Evolutionary conservation across 2,329 filamentous ascomycete species (phyloP).

Genomic region (Aspergillus phoenicis): DNA sequence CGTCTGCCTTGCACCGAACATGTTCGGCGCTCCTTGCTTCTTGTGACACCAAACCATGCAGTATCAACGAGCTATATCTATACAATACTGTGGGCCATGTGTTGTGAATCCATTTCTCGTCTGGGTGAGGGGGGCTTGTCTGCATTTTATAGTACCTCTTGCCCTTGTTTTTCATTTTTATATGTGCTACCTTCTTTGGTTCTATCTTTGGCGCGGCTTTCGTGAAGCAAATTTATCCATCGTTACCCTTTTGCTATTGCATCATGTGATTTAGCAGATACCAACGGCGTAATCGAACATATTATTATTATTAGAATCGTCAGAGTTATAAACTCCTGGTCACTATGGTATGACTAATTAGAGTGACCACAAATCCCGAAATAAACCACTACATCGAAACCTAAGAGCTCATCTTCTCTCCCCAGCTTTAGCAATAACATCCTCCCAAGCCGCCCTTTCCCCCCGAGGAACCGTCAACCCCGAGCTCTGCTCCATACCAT

Average conservation of each 20-base stretch:
- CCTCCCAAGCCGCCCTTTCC: constrained; percentile 39
- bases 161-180: no score
- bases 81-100: no score
- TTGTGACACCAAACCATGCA: background rate
- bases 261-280: background rate
- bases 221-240: background rate
- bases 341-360: background rate
- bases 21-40: background rate
- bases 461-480: constrained; percentile 34
- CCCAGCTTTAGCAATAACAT: constrained; percentile 37
- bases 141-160: no score
- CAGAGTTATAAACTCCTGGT: background rate
- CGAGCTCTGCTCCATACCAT: constrained; percentile 7
- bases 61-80: no score
- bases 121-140: no score
- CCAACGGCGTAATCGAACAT: background rate
- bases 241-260: background rate
- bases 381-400: background rate
- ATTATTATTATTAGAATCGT: background rate
- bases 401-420: constrained; percentile 7
- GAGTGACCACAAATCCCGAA: background rate
- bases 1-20: background rate
- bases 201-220: background rate
- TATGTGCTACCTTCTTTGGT: background rate
- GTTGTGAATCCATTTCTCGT: no score